Conservation (phyloP, 371 early-diverging fungal genomes). For the Rhizopus arrhizus region DNA sequence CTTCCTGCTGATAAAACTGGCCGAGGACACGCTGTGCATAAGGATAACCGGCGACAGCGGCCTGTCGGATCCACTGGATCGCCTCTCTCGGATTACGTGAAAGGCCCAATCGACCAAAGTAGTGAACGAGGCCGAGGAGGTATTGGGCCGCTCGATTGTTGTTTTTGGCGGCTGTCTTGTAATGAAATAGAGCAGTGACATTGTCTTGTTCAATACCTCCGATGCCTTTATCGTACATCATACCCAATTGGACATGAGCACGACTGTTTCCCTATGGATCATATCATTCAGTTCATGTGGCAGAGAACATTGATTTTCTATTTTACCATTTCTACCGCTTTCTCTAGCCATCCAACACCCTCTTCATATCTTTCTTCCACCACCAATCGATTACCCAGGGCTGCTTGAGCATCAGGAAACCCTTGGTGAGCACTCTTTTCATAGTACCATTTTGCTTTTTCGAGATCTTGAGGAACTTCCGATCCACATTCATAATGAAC, state of each 20-base stretch:
- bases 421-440: conserved; percentile 43
- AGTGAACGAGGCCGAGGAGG: conserved; percentile 45
- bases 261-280: conserved; percentile 36
- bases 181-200: conserved; percentile 38
- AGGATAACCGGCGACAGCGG: conserved; percentile 45
- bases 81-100: conserved; percentile 40
- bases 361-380: conserved; percentile 30
- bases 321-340: conserved; percentile 41
- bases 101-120: conserved; percentile 37
- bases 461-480: conserved; percentile 30
- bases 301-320: neutral
- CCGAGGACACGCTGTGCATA: conserved; percentile 51
- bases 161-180: conserved; percentile 38
- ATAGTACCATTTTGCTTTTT: conserved; percentile 37
- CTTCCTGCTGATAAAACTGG: conserved; percentile 43
- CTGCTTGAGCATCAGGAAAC: conserved; percentile 51
- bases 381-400: conserved; percentile 43
- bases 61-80: conserved; percentile 31
- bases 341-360: conserved; percentile 48
- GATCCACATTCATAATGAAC: conserved; percentile 50
- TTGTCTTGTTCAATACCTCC: conserved; percentile 31
- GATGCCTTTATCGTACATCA: conserved; percentile 47
- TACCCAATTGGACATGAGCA: conserved; percentile 46
- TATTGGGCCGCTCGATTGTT: conserved; percentile 47
- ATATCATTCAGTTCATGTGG: neutral